These are phyloP conservation scores for Sporodiniella umbellata DNA, from an alignment of 371 early-diverging fungal genomes.

Conservation along the genomic window DNA sequence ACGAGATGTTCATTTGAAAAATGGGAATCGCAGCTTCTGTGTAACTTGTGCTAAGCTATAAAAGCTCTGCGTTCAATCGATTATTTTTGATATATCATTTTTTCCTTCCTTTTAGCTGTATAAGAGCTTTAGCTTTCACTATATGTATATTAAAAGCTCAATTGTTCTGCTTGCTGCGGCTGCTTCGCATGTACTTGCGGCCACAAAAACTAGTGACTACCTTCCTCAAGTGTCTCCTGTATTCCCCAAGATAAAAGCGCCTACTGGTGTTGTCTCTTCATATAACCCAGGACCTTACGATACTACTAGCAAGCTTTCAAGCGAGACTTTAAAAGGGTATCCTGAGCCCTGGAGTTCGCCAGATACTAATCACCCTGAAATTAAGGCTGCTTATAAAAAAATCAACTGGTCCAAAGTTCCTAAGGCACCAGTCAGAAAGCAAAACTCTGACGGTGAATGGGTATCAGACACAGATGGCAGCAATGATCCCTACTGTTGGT, in stretches of 20 bases:
- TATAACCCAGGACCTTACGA: constrained; percentile 12
- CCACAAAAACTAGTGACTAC: constrained; percentile 2
- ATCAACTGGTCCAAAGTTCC: constrained; percentile 26
- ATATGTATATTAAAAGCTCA: constrained; percentile 11
- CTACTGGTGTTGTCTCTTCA: constrained; percentile 12
- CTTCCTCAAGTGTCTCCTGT: constrained; percentile 19
- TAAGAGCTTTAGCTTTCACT: constrained; percentile 1
- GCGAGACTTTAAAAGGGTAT: constrained; percentile 7
- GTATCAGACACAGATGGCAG: constrained; percentile 7
- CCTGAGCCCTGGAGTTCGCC: constrained; percentile 11
- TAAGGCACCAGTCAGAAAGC: constrained; percentile 13
- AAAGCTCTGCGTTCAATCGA: no score
- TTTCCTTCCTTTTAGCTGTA: not conserved
- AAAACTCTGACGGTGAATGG: constrained; percentile 8
- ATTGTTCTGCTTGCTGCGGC: constrained; percentile 7
- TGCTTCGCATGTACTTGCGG: constrained; percentile 13
- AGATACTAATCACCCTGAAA: constrained; percentile 12
- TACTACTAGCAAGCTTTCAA: constrained; percentile 4
- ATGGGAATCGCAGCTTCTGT: no score
- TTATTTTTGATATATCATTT: not conserved
- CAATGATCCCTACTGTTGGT: constrained; percentile 36
- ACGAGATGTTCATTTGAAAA: no score
- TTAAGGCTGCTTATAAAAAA: constrained; percentile 10
- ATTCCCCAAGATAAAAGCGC: constrained; percentile 5
- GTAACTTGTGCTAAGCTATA: no score